A percentile compares a stretch with the other conserved stretches of the same genome.
These are phyloP conservation scores for Pythium monospermum DNA, from an alignment of 352 stramenopile species.

Conservation along the genomic window DNA sequence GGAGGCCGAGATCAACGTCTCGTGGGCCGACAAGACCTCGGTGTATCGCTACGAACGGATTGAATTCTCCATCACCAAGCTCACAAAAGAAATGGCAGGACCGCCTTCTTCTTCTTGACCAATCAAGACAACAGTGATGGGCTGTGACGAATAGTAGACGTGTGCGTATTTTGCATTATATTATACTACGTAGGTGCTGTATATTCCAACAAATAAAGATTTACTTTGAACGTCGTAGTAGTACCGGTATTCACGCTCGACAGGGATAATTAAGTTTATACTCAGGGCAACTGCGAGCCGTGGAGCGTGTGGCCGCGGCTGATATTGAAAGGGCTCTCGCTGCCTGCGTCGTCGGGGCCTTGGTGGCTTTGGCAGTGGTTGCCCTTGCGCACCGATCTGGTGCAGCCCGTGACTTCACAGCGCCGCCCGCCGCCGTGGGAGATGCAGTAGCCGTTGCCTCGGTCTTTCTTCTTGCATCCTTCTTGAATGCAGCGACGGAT, in stretches of 20 bases:
- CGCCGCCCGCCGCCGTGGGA: constrained; percentile 69
- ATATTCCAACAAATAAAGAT: no score
- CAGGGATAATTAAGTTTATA: neutral
- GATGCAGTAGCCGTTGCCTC: constrained; percentile 79
- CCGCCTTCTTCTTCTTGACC: no score
- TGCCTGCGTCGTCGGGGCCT: constrained; percentile 7
- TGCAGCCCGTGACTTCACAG: constrained; percentile 53
- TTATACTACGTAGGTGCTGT: no score
- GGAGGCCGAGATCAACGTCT: constrained; percentile 69
- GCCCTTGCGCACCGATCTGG: constrained; percentile 66
- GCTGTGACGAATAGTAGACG: no score
- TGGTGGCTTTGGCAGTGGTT: constrained; percentile 74
- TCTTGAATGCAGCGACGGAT: constrained; percentile 68
- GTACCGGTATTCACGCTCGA: neutral
- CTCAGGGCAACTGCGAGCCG: neutral
- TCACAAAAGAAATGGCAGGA: no score
- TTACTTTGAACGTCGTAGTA: neutral
- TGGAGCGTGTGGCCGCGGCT: constrained; percentile 25
- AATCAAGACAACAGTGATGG: no score
- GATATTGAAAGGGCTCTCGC: constrained; percentile 39
- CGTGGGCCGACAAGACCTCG: constrained; percentile 70
- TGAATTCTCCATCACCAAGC: constrained; percentile 45
- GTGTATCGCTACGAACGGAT: constrained; percentile 72
- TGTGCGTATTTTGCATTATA: no score
- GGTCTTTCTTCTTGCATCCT: constrained; percentile 79